Evolutionary conservation across 2,329 filamentous ascomycete species (phyloP), one percentile per base, ranked within the genome.

Genomic region (Fulvia fulva): DNA sequence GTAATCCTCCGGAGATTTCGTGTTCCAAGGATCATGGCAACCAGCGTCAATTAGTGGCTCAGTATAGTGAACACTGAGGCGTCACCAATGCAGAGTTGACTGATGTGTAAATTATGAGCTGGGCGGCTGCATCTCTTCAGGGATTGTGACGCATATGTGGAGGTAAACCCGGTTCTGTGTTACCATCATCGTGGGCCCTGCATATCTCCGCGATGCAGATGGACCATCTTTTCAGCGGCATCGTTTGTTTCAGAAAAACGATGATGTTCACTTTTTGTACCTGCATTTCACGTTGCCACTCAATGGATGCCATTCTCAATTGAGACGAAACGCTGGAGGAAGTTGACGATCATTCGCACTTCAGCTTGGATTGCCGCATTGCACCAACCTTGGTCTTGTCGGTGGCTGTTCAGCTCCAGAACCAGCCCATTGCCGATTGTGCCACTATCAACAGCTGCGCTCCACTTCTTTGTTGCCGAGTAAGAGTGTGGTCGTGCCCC

Each of bases 101-200:
- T 41, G 52, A 58, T 61, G 23, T 53, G 22, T n/a, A n/a, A 53
- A 55, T 52, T 34, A 26, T 46, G 26, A 43, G 45, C 22, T n/a
- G 56, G 43, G 59, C 53, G 37, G 46, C 50, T 55, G 53, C 44
- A 47, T 23, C 2, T n/a, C 5, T 23, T 12, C 44, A 23, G 25
- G 44, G 44, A 47, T 47, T 47, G 53, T 47, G 55, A 56, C 45
- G 55, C 51, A 59, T 37, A 37, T 52, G 58, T 60, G 61, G 44
- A 55, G 49, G 23, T 21, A 45, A 46, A 34, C 52, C 47, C 56
- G 55, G 55, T 21, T 59, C 58, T 58, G 61, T 63, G 61, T 57
- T 37, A 60, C 61, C 51, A 49, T 44, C 25, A 53, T 58, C 55
- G 53, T 58, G 55, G 52, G 50, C 51, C 43, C 44, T 52, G 57